These are phyloP conservation scores for Hyphopichia pseudoburtonii DNA, from an alignment of 1,139 yeast genomes.

Conservation along the genomic window DNA sequence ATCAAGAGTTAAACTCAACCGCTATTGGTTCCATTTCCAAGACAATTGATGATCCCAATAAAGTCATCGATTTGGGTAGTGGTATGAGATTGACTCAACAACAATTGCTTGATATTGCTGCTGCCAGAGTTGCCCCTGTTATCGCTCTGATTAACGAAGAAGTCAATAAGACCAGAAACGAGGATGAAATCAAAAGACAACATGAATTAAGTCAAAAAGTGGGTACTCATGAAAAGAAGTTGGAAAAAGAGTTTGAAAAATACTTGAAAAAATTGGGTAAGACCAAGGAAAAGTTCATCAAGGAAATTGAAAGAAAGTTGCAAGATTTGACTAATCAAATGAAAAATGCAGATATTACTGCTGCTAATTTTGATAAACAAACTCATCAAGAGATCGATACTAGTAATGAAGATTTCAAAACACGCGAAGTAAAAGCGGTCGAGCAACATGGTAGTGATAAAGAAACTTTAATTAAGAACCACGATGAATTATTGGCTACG, in stretches of 20 bases:
- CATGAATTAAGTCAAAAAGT: conserved; percentile 39
- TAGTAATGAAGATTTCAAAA: conserved; percentile 45
- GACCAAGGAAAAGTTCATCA: conserved; percentile 39
- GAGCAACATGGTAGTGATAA: conserved; percentile 48
- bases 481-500: conserved; percentile 47
- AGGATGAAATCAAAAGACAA: conserved; percentile 46
- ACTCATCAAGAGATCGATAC: conserved; percentile 45
- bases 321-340: conserved; percentile 30
- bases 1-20: conserved; percentile 48
- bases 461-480: conserved; percentile 44
- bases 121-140: conserved; percentile 56
- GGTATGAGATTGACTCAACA: conserved; percentile 56
- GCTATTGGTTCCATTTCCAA: conserved; percentile 49
- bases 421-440: conserved; percentile 49
- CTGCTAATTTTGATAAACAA: conserved; percentile 37
- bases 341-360: conserved; percentile 30
- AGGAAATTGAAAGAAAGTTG: conserved; percentile 39
- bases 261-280: conserved; percentile 39
- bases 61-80: conserved; percentile 53
- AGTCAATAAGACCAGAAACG: conserved; percentile 47
- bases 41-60: conserved; percentile 50
- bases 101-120: conserved; percentile 57
- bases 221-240: conserved; percentile 43
- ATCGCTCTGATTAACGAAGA: conserved; percentile 51
- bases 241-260: conserved; percentile 43